Percentiles rank a stretch among this genome's conserved stretches.
phyloP scores from a whole-genome alignment of 1,284 basidiomycete species.

The Heliocybe sulcata region DNA sequence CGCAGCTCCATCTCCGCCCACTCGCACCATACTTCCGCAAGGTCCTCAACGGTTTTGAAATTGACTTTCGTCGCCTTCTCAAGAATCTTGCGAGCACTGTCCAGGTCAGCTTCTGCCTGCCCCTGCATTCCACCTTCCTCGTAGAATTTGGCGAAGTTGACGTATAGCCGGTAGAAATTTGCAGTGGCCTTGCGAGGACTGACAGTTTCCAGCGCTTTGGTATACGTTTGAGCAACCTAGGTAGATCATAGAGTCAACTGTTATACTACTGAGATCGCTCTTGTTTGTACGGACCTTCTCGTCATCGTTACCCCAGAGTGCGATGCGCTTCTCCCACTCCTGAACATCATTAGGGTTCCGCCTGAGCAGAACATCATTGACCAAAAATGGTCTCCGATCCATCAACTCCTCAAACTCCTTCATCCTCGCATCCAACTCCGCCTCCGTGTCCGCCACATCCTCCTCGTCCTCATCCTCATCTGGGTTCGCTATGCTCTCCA shows the following conservation, averaged over 20 bases:
- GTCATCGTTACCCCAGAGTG: constrained; percentile 89
- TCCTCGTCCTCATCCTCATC: constrained; percentile 73
- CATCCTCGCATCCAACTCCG: constrained; percentile 86
- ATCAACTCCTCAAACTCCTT: constrained; percentile 92
- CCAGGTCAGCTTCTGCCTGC: constrained; percentile 76
- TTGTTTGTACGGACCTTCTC: constrained; percentile 55
- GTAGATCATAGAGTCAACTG: background rate
- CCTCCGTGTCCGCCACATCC: constrained; percentile 74
- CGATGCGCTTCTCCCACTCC: constrained; percentile 99
- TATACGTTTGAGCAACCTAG: constrained; percentile 92
- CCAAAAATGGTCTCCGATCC: constrained; percentile 92
- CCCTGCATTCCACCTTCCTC: constrained; percentile 86
- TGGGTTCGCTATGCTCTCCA: constrained; percentile 72
- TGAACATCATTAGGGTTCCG: constrained; percentile 98
- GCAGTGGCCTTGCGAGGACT: constrained; percentile 88
- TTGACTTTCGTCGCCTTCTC: constrained; percentile 90
- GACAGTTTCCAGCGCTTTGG: constrained; percentile 83
- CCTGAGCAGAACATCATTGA: constrained; percentile 92
- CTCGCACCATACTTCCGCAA: constrained; percentile 98
- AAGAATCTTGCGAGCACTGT: constrained; percentile 85
- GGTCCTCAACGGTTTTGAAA: constrained; percentile 94
- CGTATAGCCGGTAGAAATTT: constrained; percentile 85
- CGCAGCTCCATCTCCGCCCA: constrained; percentile 99
- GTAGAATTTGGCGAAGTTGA: constrained; percentile 97
- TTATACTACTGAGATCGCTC: background rate